Percentiles rank a stretch among this genome's conserved stretches.
phyloP scores from a whole-genome alignment of 139 green algal genomes.

The Haematococcus lacustris region DNA sequence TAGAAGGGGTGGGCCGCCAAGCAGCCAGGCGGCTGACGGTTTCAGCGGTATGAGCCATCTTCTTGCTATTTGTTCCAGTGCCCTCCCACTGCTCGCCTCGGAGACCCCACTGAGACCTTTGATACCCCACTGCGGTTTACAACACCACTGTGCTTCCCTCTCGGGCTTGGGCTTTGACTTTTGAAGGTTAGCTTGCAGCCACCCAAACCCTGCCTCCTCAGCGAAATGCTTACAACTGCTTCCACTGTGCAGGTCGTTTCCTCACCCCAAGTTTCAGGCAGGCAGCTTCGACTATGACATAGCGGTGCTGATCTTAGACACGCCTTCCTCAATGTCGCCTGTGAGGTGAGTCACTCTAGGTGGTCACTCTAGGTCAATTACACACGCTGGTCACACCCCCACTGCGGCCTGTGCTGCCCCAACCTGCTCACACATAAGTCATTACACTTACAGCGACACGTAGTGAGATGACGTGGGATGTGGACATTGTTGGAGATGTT shows the following conservation, averaged over 20 bases:
- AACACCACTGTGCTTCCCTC: not conserved
- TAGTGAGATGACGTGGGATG: not conserved
- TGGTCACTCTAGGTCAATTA: not conserved
- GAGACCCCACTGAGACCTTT: too few species aligned
- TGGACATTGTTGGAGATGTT: not conserved
- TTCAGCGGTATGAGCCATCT: too few species aligned
- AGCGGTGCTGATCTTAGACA: not conserved
- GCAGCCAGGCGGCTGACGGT: too few species aligned
- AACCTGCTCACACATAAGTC: not conserved
- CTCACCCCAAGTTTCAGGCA: not conserved
- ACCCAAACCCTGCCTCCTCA: not conserved
- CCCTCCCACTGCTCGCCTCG: too few species aligned
- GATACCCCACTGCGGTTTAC: too few species aligned
- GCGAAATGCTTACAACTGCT: not conserved
- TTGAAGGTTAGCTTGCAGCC: not conserved
- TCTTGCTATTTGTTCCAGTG: too few species aligned
- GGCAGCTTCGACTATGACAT: conserved; percentile 1
- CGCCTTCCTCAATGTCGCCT: not conserved
- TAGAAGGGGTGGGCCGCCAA: too few species aligned
- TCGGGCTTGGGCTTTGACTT: not conserved
- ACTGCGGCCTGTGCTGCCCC: not conserved
- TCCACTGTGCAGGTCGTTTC: not conserved
- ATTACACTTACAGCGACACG: not conserved
- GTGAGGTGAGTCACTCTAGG: not conserved
- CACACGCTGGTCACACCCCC: not conserved